Evolutionary conservation across 352 stramenopile genomes (phyloP).

Genomic region (Globisporangium canariense): DNA sequence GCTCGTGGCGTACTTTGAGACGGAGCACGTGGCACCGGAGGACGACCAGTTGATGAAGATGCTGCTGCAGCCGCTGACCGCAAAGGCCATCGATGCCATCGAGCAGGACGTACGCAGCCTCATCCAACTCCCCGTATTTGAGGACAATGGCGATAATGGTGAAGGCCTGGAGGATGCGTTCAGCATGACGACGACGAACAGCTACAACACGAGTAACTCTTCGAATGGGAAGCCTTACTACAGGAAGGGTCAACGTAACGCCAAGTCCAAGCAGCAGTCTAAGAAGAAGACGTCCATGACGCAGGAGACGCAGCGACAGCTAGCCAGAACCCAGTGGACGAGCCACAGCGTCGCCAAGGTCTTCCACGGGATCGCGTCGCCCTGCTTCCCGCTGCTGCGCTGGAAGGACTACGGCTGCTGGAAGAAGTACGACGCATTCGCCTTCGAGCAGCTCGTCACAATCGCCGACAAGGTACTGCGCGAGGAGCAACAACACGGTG

Average conservation of each 20-base stretch:
- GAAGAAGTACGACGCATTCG: constrained; percentile 59
- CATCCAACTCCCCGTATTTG: constrained; percentile 22
- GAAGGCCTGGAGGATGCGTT: not conserved
- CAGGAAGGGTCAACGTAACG: not conserved
- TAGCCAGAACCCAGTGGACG: constrained; percentile 38
- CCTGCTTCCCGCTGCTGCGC: constrained; percentile 46
- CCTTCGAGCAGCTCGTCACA: constrained; percentile 71
- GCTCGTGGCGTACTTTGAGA: constrained; percentile 66
- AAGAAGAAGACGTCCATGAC: not conserved
- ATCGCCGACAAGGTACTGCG: constrained; percentile 55
- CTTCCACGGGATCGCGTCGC: constrained; percentile 71
- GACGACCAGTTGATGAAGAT: constrained; percentile 37
- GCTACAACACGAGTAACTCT: not conserved
- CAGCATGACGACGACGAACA: constrained; percentile 2
- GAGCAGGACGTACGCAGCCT: constrained; percentile 49
- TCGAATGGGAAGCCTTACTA: not conserved
- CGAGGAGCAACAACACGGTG: constrained; percentile 12
- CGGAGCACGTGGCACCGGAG: constrained; percentile 25
- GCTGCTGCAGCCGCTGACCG: constrained; percentile 46
- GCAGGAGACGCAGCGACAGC: constrained; percentile 3
- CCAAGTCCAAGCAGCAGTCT: not conserved
- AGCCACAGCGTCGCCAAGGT: constrained; percentile 70
- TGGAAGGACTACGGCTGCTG: constrained; percentile 71
- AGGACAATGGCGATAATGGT: constrained; percentile 15
- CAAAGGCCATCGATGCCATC: constrained; percentile 46